Evolutionary conservation across 2,329 filamentous ascomycete species (phyloP).

Genomic region (Ophiostoma sp.): DNA sequence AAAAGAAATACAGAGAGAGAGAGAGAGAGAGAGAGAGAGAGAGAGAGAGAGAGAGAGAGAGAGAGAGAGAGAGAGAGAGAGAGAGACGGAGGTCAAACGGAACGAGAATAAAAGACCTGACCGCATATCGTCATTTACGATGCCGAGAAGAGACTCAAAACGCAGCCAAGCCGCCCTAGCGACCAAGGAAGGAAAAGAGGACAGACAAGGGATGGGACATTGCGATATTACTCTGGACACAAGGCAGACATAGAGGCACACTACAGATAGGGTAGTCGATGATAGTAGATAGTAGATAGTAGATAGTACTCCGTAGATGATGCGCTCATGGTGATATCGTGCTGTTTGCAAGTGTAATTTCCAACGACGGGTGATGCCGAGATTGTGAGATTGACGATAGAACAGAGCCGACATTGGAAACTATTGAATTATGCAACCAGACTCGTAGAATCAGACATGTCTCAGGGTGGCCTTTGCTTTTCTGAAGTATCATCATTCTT

Average conservation of each 20-base stretch:
- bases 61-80: not conserved
- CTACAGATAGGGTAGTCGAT: not conserved
- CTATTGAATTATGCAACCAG: not conserved
- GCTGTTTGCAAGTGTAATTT: not conserved
- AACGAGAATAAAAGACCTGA: not conserved
- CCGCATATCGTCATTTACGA: not conserved
- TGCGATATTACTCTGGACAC: not conserved
- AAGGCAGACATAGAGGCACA: constrained; percentile 1
- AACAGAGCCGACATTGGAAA: not conserved
- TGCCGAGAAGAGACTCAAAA: not conserved
- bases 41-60: not conserved
- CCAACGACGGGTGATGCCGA: not conserved
- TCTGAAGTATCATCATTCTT: not conserved
- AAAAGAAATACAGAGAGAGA: not conserved
- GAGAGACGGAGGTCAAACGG: not conserved
- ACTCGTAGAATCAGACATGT: not conserved
- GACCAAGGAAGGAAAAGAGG: not conserved
- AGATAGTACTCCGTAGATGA: not conserved
- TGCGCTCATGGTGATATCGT: constrained; percentile 2
- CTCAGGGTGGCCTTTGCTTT: not conserved
- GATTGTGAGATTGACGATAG: not conserved
- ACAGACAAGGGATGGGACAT: not conserved
- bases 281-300: not conserved
- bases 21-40: not conserved
- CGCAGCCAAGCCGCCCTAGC: constrained; percentile 1